These are phyloP conservation scores for Umbelopsis sp. DNA, from an alignment of 192 early-diverging fungal species.

Conservation along the genomic window DNA sequence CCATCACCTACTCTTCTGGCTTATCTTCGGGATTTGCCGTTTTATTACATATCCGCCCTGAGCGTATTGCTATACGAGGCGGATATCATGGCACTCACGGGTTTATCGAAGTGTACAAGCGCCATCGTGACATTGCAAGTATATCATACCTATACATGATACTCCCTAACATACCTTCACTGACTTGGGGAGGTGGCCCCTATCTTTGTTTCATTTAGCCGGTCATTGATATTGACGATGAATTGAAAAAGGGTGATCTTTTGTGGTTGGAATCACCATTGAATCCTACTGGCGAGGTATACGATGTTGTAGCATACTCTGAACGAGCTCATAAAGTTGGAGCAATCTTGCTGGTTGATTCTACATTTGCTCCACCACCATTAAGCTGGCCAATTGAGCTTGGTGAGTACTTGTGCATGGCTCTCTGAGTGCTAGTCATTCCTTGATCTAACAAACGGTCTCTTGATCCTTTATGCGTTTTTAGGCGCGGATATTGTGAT, in stretches of 20 bases:
- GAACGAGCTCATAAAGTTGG: slow-evolving; percentile 50
- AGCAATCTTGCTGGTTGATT: slow-evolving; percentile 59
- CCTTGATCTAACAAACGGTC: not conserved
- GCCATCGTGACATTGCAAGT: slow-evolving; percentile 38
- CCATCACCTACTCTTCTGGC: slow-evolving; percentile 63
- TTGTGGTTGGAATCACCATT: slow-evolving; percentile 64
- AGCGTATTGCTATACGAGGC: slow-evolving; percentile 34
- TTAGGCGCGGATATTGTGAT: slow-evolving; percentile 67
- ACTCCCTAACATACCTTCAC: too few relatives aligned
- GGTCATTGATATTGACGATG: slow-evolving; percentile 38
- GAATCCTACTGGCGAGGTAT: slow-evolving; percentile 63
- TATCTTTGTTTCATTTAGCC: slow-evolving; percentile 5
- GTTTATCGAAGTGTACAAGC: slow-evolving; percentile 16
- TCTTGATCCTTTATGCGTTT: not conserved
- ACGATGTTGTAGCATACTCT: slow-evolving; percentile 39
- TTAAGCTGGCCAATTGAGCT: slow-evolving; percentile 59
- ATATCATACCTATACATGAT: slow-evolving; percentile 15
- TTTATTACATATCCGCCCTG: slow-evolving; percentile 54
- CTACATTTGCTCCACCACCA: slow-evolving; percentile 75
- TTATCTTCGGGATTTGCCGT: slow-evolving; percentile 59
- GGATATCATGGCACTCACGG: slow-evolving; percentile 35
- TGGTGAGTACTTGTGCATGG: not conserved
- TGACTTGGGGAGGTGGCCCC: too few relatives aligned
- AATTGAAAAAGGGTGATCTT: slow-evolving; percentile 49
- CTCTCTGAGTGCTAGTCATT: too few relatives aligned